phyloP scores from a whole-genome alignment of 345 rosid genomes.

The Syzygium aromaticum region DNA sequence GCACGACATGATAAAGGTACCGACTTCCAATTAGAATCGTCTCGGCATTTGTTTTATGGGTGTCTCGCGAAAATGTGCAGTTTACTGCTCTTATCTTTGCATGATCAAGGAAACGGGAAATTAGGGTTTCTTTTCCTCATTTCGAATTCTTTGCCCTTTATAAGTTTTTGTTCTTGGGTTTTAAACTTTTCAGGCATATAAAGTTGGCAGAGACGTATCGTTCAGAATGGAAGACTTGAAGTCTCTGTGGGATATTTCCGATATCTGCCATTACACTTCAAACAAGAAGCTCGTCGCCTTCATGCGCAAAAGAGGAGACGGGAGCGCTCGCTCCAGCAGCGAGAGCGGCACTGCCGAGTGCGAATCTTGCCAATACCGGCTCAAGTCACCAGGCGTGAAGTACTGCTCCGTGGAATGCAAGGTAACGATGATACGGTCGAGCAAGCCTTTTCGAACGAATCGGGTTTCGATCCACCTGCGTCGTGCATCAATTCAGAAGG shows the following conservation, averaged over 20 bases:
- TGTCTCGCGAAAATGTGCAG: too few relatives aligned
- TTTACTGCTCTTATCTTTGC: background rate
- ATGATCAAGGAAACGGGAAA: background rate
- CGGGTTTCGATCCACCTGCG: background rate
- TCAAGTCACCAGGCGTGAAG: background rate
- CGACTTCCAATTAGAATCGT: too few relatives aligned
- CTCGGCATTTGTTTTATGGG: background rate
- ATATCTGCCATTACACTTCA: background rate
- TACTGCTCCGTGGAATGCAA: background rate
- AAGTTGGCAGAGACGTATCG: background rate
- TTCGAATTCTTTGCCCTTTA: background rate
- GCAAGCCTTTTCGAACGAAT: background rate
- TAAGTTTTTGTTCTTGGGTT: background rate
- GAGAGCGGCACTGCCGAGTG: background rate
- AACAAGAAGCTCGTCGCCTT: background rate
- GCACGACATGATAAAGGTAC: too few relatives aligned
- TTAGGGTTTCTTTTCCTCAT: background rate
- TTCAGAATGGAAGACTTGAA: background rate
- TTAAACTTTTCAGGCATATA: background rate
- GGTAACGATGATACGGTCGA: background rate
- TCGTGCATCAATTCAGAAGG: background rate
- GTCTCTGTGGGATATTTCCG: background rate
- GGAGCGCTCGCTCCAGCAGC: background rate
- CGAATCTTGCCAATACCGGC: background rate
- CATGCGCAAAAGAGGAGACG: background rate